Evolutionary conservation across 805 yeast species (phyloP), one percentile per base, ranked within the genome.

Genomic region (Starmera caribaea): DNA sequence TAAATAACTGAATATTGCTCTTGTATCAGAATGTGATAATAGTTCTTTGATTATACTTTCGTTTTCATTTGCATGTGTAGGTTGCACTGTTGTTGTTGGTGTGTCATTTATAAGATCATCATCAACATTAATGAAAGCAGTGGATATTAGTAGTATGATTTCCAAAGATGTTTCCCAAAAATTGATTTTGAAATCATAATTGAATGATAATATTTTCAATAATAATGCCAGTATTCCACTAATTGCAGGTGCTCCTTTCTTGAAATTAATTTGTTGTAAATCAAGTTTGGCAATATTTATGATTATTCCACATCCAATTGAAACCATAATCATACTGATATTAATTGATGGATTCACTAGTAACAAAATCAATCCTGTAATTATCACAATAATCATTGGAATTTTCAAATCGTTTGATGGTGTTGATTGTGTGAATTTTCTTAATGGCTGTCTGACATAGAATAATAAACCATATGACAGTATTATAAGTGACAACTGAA

Each of bases 1-100:
- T 36, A 92, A 62, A 52, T 90, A 92, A 41, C 86, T 81, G 60
- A 92, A 89, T 27, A 92, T 92, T 11, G 95, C 87, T 44, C 83
- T 69, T 0, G 97, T 88, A 46, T 88, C 96, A 37, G 70, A 66
- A 41, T 81, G 68, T 31, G 32, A 29, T 35, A 53, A 44, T 14
- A 55, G 17, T 34, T 53, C 48, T 9, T 46, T 49, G 3, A 55
- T 8, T 8, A 55, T 48, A 13, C 46, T 35, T 1, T 35, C 33
- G 29, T 49, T 48, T 16, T 38, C 39, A 26, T 33, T 9, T 3
- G 36, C 8, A 14, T 36, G 39, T 11, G 16, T 16, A 8, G 15
- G 3, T 14, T 30, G 26, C n/a, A n/a, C n/a, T 14, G 35, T 1
- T 6, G 31, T 8, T 10, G 33, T 17, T 24, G 34, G 17, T 4